phyloP scores from a whole-genome alignment of 106 monocot genomes.

The Hemerocallis citrina region DNA sequence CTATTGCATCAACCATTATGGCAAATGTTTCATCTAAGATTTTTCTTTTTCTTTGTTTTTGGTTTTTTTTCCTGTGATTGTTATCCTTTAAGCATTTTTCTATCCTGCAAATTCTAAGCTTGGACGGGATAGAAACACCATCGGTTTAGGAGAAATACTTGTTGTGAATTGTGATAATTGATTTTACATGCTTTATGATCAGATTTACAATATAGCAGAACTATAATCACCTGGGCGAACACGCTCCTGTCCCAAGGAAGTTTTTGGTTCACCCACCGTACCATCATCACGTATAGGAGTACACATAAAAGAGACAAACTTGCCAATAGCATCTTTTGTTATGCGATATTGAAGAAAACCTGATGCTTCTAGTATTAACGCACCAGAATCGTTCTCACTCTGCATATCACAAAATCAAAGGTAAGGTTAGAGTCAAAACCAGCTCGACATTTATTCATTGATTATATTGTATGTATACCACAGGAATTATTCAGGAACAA shows the following conservation, averaged over 20 bases:
- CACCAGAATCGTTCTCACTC: constrained; percentile 48
- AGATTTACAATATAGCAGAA: neutral
- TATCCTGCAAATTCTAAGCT: too few relatives aligned
- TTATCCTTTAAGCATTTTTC: too few relatives aligned
- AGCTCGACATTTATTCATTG: neutral
- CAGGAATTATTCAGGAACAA: neutral
- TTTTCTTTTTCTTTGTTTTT: too few relatives aligned
- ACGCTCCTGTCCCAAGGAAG: constrained; percentile 37
- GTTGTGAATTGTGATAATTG: neutral
- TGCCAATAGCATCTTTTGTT: constrained; percentile 71
- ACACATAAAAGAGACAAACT: constrained; percentile 87
- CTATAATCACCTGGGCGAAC: constrained; percentile 63
- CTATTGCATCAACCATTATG: too few relatives aligned
- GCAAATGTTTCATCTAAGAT: too few relatives aligned
- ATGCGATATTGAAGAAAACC: constrained; percentile 78
- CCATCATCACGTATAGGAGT: constrained; percentile 91
- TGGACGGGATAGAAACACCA: too few relatives aligned
- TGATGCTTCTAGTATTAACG: constrained; percentile 52
- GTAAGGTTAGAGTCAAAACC: neutral
- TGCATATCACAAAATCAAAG: constrained; percentile 31
- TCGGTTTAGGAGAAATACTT: neutral
- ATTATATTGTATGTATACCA: neutral
- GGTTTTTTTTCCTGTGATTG: too few relatives aligned
- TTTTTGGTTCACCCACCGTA: constrained; percentile 66
- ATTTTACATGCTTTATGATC: neutral